Base-by-base conservation (phyloP, 1,284 basidiomycete species). In the Flammula alnicola region DNA sequence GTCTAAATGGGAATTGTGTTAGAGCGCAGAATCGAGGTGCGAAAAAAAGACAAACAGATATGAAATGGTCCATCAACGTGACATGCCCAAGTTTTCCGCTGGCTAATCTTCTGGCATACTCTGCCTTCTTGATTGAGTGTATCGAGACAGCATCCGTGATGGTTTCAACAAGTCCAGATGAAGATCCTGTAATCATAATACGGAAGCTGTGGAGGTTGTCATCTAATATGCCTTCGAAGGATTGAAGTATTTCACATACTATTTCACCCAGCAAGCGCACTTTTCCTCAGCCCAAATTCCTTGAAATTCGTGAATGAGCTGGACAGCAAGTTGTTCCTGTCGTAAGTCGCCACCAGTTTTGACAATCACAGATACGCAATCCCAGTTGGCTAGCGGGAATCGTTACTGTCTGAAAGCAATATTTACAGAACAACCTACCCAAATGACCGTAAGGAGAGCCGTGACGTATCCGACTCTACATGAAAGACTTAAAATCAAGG, bases 101-200 rank as follows among this genome's bases (percentile, higher is more conserved):
- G 1, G 91, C 84, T 14, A 96, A 73, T 52, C 93, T 79, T 51
- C 93, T 81, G 2, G 94, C 93, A 69, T 99, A 99, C 64, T 98
- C 95, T 3, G 94, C 91, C 72, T 99, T 99, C 78, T 99, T 99
- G 70, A 99, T 97, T 7, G 96, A 98, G 68, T 99, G 97, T 60
- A 99, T 93, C 10, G 95, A 98, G 2, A 99, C 93, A 1, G 96
- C 92, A 62, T 99, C 97, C 5, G 93, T 96, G 55, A 96, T 95
- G 0, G 94, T 96, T 71, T 96, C 93, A 5, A 96, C 93, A 45
- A 99, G 71, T 8, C 96, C 97, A 14, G 95, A 97, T 7, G 83
- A 85, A 53, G 92, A 93, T 17, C 94, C 94, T 1, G 95, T 98
- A 56, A 98, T 97, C 43, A 98, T 73, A 52, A 99, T 99, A 4